These are phyloP conservation scores for Erysimum cheiranthoides DNA, from an alignment of 345 rosid genomes.

Conservation along the genomic window DNA sequence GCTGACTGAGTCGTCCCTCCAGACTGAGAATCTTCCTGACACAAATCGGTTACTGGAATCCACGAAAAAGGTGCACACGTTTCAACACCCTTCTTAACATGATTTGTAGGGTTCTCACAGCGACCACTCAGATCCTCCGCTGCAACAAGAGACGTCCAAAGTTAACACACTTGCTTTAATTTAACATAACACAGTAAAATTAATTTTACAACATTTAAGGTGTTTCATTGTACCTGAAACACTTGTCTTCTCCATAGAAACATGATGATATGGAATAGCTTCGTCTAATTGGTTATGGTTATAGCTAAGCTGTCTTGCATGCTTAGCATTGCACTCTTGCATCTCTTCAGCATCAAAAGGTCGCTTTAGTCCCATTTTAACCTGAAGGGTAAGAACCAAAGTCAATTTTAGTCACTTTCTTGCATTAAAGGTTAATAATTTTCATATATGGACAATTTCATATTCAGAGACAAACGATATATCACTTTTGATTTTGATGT, in stretches of 20 bases:
- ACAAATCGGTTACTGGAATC: conserved; percentile 15
- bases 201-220: not conserved
- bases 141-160: conserved; percentile 29
- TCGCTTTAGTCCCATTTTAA: conserved; percentile 58
- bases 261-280: conserved; percentile 41
- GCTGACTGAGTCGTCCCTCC: conserved; percentile 41
- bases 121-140: conserved; percentile 38
- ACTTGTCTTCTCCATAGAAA: conserved; percentile 20
- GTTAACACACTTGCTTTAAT: conserved; percentile 6
- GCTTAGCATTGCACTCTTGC: conserved; percentile 53
- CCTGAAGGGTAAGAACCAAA: conserved; percentile 34
- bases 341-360: conserved; percentile 59
- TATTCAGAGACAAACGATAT: not conserved
- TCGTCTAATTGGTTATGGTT: conserved; percentile 39
- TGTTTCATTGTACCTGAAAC: conserved; percentile 43
- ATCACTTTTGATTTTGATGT: conserved; percentile 8
- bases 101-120: conserved; percentile 28
- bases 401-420: conserved; percentile 17
- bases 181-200: not conserved
- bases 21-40: conserved; percentile 45
- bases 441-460: conserved; percentile 4
- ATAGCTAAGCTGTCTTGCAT: conserved; percentile 51
- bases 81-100: conserved; percentile 41
- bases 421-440: not conserved
- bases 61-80: conserved; percentile 35